Evolutionary conservation across 2,329 filamentous ascomycete species (phyloP).

Genomic region (Penicillium sp.): DNA sequence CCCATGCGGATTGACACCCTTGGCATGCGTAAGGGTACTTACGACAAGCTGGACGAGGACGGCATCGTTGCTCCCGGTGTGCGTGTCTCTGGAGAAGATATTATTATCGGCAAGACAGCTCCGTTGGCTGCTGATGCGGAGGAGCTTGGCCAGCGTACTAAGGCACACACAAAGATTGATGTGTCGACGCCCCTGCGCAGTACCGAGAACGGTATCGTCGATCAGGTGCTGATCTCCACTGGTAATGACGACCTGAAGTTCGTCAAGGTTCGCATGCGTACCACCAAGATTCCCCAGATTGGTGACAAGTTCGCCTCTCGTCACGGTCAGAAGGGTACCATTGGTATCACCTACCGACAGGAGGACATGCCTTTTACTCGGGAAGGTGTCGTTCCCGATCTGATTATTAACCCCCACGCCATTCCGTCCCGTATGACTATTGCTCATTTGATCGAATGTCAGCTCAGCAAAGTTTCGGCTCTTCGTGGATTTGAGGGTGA

Average conservation of each 20-base stretch:
- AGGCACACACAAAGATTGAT: conserved; percentile 87
- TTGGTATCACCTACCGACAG: conserved; percentile 95
- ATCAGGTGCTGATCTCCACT: conserved; percentile 89
- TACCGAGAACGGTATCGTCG: conserved; percentile 95
- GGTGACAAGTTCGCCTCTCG: conserved; percentile 99
- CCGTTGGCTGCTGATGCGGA: conserved; percentile 90
- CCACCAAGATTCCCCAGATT: conserved; percentile 97
- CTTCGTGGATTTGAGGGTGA: conserved; percentile 94
- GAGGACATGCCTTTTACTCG: conserved; percentile 98
- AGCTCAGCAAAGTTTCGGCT: conserved; percentile 92
- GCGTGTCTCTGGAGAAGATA: conserved; percentile 93
- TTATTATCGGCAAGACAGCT: conserved; percentile 98
- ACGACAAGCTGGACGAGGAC: conserved; percentile 96
- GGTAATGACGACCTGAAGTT: conserved; percentile 93
- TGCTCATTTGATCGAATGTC: conserved; percentile 98
- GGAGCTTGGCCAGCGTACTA: conserved; percentile 88
- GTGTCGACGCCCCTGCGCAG: conserved; percentile 91
- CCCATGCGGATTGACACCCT: conserved; percentile 84
- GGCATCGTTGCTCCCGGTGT: conserved; percentile 92
- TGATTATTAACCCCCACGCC: conserved; percentile 99
- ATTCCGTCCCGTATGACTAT: conserved; percentile 99
- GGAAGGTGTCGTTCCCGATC: conserved; percentile 86
- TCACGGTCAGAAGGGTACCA: conserved; percentile 98
- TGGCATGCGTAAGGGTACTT: conserved; percentile 89
- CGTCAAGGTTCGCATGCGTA: conserved; percentile 95